Base-by-base conservation (phyloP, 1,284 basidiomycete species). In the Neolentinus lepideus region DNA sequence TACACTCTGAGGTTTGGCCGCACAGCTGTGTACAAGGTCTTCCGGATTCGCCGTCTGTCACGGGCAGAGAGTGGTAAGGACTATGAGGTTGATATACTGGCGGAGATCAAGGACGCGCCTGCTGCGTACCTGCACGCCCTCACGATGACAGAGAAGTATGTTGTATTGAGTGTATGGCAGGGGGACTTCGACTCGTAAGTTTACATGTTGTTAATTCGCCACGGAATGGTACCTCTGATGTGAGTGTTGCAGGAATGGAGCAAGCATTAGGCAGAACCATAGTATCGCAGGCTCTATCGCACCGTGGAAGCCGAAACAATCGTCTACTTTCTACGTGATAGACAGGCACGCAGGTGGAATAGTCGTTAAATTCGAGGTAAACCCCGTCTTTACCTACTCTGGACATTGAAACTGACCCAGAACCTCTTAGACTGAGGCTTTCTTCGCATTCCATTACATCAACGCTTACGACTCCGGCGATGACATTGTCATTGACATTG, bases 391-490 rank as follows among this genome's bases (percentile, higher is more conserved):
- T n/a, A 29, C 29, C 14, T 22, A 29, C 12, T 31, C 29, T 16
- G 22, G 21, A 1, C 2, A 27, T 36, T 21, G 54, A 14, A 36
- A 54, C 50, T 14, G 24, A 16, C 22, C n/a, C 26, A 16, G 14
- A 11, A 26, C 29, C 27, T 19, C 31, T 4, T 58, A 73, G 59
- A 67, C 67, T 29, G 65, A 67, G 27, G 64, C 71, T 0, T 73
- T 73, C 62, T 73, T 72, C 59, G 66, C 60, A 53, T 73, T 73
- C 63, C 71, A 73, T 54, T 58, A 62, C 14, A 9, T 73, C 57
- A 74, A 73, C 25, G 68, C 72, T 1, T 74, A 65, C 62, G 64
- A 72, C 46, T 57, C 66, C 31, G 58, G 58, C 2, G 60, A 61
- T 38, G 69, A 71, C 58, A 61, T 74, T 54, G 43, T 73, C 38